Percentiles rank a stretch among this genome's conserved stretches.
These are phyloP conservation scores for Bauhinia variegata DNA, from an alignment of 306 rosid genomes.

Conservation along the genomic window DNA sequence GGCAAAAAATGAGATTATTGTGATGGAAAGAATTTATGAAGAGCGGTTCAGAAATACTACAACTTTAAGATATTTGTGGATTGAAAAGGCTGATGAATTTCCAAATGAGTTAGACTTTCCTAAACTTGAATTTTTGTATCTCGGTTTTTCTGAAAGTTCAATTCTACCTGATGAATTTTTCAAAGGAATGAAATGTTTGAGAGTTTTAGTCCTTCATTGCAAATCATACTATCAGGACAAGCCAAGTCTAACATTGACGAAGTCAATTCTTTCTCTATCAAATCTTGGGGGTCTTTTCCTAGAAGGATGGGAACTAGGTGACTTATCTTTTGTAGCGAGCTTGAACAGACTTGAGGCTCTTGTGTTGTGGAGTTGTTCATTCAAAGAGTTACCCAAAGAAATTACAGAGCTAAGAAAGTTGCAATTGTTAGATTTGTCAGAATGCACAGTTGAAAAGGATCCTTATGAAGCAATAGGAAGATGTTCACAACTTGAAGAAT, in stretches of 20 bases:
- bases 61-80: conserved; percentile 7
- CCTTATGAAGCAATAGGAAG: conserved; percentile 24
- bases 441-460: rapidly evolving
- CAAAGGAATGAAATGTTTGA: neutral
- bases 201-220: neutral
- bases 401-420: neutral
- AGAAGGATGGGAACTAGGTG: rapidly evolving
- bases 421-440: neutral
- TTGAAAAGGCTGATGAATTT: neutral
- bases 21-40: too few relatives aligned
- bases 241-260: neutral
- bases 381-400: neutral
- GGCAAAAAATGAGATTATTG: neutral
- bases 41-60: too few relatives aligned
- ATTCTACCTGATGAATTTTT: neutral
- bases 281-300: neutral
- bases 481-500: conserved; percentile 29
- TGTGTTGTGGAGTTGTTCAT: rapidly evolving
- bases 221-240: too few relatives aligned
- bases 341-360: conserved; percentile 15
- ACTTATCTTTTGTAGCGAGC: conserved; percentile 17
- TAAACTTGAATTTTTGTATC: conserved; percentile 16
- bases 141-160: rapidly evolving
- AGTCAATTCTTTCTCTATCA: neutral
- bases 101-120: neutral